Evolutionary conservation across 331 rosid species (phyloP), one percentile per base, ranked within the genome.

Genomic region (Phaseolus coccineus): DNA sequence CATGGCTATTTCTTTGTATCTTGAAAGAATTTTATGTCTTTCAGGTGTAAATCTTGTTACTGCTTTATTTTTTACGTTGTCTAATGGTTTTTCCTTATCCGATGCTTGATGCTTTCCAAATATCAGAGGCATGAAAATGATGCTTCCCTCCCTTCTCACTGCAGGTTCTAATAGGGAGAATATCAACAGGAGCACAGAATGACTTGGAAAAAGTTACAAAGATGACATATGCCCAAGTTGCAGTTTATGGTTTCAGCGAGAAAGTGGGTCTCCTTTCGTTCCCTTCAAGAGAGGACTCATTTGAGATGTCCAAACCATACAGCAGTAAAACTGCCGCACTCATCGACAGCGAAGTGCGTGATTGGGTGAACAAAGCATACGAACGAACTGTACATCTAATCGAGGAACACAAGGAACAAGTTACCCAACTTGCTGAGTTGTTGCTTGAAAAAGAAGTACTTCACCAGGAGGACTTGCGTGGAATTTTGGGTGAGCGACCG

Each of bases 201-300:
- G 97, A 94, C 81, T 84, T 92, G 87, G 98, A 94, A 80, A 94
- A 92, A 80, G 98, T 94, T 76, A 94, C 98, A 25, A 90, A 90
- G 89, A 87, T 94, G 94, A 94, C 98, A 2, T 94, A 94, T 71
- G 97, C 94, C 33, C 98, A 94, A 87, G 98, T 94, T 8, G 93
- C 98, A 15, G 85, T 92, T 15, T 92, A 92, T 58, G 98, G 98
- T 56, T 94, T 94, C 33, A 94, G 98, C 4, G 96, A 92, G n/a
- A 94, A 94, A 83, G 98, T 94, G 16, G 98, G 97, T 9, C 96
- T 90, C 77, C 94, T 94, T 53, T 92, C 98, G 31, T 94, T 92
- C 78, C 98, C 98, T 59, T 89, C 77, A 46, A 86, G 81, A 42
- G 97, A 89, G 5, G 97, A 89, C 35, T 3, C 88, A 0, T 81